These are phyloP conservation scores for Hypocreales sp. DNA, from an alignment of 2,329 filamentous ascomycete species.

Conservation along the genomic window DNA sequence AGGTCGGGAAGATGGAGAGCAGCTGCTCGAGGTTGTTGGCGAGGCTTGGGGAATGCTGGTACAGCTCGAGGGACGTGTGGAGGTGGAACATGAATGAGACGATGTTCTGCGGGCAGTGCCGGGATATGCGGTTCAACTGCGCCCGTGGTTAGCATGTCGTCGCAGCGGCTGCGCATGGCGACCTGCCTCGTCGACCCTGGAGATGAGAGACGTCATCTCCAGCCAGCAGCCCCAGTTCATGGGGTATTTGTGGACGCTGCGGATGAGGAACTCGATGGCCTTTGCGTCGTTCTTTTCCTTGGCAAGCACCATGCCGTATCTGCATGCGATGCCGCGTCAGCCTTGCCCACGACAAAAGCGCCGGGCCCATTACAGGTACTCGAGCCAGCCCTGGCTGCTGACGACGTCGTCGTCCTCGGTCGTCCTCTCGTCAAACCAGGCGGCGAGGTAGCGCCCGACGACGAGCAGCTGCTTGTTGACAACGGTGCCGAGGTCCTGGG, in stretches of 20 bases:
- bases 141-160: neutral
- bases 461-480: slow-evolving; percentile 71
- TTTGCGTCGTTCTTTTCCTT: slow-evolving; percentile 82
- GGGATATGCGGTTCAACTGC: slow-evolving; percentile 56
- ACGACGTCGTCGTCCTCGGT: slow-evolving; percentile 41
- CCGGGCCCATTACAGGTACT: slow-evolving; percentile 45
- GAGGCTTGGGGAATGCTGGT: slow-evolving; percentile 64
- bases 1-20: slow-evolving; percentile 70
- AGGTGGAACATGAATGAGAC: slow-evolving; percentile 91
- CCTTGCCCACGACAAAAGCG: neutral
- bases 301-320: slow-evolving; percentile 76
- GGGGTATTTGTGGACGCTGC: slow-evolving; percentile 75
- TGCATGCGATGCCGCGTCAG: slow-evolving; percentile 10
- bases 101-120: slow-evolving; percentile 72
- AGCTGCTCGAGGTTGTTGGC: slow-evolving; percentile 64
- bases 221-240: slow-evolving; percentile 98
- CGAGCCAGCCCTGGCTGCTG: slow-evolving; percentile 78
- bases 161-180: no score
- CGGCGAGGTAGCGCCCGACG: slow-evolving; percentile 60
- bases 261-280: slow-evolving; percentile 74
- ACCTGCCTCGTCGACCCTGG: slow-evolving; percentile 66
- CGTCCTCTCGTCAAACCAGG: slow-evolving; percentile 59
- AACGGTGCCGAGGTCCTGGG: slow-evolving; percentile 72
- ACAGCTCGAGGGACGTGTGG: slow-evolving; percentile 80
- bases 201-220: slow-evolving; percentile 71